Percentiles rank a stretch among this genome's conserved stretches.
These are phyloP conservation scores for Beta lomatogona DNA, from an alignment of 179 eudicot species.

Conservation along the genomic window DNA sequence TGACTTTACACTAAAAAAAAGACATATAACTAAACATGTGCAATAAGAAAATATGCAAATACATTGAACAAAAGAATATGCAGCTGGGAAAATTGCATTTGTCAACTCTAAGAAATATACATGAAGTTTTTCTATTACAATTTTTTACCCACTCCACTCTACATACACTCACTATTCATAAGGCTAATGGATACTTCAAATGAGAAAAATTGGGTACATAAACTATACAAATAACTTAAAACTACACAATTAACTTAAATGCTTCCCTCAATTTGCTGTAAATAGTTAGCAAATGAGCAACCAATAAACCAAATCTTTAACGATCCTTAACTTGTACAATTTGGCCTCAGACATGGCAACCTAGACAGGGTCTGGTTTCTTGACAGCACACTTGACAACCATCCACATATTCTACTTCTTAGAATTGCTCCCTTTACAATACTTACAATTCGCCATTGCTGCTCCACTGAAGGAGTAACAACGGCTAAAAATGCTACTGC, in stretches of 20 bases:
- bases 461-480: neutral
- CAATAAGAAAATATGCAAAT: too few relatives aligned
- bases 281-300: neutral
- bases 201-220: neutral
- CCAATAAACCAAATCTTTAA: neutral
- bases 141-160: too few relatives aligned
- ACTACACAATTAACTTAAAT: neutral
- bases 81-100: too few relatives aligned
- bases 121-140: too few relatives aligned
- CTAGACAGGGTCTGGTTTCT: neutral
- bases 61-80: too few relatives aligned
- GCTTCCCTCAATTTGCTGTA: neutral
- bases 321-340: neutral
- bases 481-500: slow-evolving; percentile 15
- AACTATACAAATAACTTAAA: too few relatives aligned
- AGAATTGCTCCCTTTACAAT: neutral
- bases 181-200: too few relatives aligned
- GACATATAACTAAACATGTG: too few relatives aligned
- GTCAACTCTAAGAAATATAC: too few relatives aligned
- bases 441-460: neutral
- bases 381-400: neutral
- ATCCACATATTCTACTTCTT: neutral
- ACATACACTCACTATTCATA: too few relatives aligned
- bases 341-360: neutral
- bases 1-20: too few relatives aligned